phyloP scores from a whole-genome alignment of 495 filamentous ascomycete species.

The Aspergillus ellipticus region DNA sequence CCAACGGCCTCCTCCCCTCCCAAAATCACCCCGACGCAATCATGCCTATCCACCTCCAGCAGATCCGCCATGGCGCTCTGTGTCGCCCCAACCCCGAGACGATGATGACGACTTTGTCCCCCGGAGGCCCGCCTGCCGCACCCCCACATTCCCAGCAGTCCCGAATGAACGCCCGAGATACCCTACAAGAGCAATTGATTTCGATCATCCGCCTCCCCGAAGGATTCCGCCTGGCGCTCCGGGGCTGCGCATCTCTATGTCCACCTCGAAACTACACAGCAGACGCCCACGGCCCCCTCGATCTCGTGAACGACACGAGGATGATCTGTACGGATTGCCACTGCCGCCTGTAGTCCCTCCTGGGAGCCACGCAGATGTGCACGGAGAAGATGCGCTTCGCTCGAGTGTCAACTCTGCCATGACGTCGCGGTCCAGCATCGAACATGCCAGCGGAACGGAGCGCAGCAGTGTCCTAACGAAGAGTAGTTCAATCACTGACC shows the following conservation, averaged over 20 bases:
- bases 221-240: conserved; percentile 26
- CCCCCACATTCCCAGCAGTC: conserved; percentile 19
- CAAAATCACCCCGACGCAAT: conserved; percentile 28
- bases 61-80: conserved; percentile 28
- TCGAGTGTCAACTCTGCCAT: conserved; percentile 69
- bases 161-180: conserved; percentile 18
- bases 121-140: conserved; percentile 19
- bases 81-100: conserved; percentile 25
- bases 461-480: conserved; percentile 79
- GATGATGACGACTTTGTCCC: conserved; percentile 19
- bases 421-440: conserved; percentile 65
- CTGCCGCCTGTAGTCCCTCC: conserved; percentile 31
- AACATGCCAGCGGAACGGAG: conserved; percentile 68
- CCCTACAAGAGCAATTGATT: conserved; percentile 22
- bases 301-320: conserved; percentile 25
- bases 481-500: conserved; percentile 66
- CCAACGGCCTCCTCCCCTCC: conserved; percentile 17
- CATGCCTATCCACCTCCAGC: conserved; percentile 16
- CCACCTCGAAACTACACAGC: conserved; percentile 30
- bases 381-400: conserved; percentile 54
- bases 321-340: conserved; percentile 26
- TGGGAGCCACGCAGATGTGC: conserved; percentile 11
- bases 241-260: conserved; percentile 42
- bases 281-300: conserved; percentile 27
- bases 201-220: conserved; percentile 25